Base-by-base conservation (phyloP, 306 rosid genomes). In the Acacia acuminata region DNA sequence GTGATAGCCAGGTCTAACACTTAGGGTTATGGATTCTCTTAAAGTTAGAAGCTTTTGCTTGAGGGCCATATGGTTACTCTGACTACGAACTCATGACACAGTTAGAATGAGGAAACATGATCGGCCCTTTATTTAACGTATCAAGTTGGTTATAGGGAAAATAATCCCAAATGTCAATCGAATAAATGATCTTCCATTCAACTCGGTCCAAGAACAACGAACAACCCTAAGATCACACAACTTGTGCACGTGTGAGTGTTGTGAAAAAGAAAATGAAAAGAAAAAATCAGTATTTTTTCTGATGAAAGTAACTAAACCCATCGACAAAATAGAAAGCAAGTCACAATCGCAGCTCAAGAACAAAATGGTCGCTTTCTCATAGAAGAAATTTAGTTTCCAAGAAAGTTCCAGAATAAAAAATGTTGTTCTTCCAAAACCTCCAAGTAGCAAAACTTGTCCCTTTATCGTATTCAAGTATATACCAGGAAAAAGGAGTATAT, bases 231-330 rank as follows among this genome's bases (percentile, higher is more conserved):
- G 73, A 36, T 50, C 36, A 79, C 45, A n/a, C 32, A 65, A 63
- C 45, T 20, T 1, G 17, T 25, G 16, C 0, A 36, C 36, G 17
- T 4, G 67, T 12, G 34, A 14, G 34, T 10, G 22, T 56, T 56
- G 9, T 56, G 9, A 10, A 24, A 10, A 60, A 60, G 38, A 36
- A 22, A 60, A 47, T 47, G 9, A 24, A 1, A n/a, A 51, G 5
- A 16, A 51, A 81, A 82, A 78, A 47, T 14, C 1, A n/a, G 19
- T 48, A 75, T 69, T 50, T 50, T 85, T 85, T n/a, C 20, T n/a
- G 12, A 63, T 61, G 67, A 16, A 75, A 81, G 50, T 22, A 74
- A 27, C 38, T 4, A 79, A 78, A 48, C 84, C 79, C 56, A 73
- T 73, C 60, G 68, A 44, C 24, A 73, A 66, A 10, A 43, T 43